Conservation (phyloP, 768 basidiomycete genomes). For the Hygrocybe punicea region DNA sequence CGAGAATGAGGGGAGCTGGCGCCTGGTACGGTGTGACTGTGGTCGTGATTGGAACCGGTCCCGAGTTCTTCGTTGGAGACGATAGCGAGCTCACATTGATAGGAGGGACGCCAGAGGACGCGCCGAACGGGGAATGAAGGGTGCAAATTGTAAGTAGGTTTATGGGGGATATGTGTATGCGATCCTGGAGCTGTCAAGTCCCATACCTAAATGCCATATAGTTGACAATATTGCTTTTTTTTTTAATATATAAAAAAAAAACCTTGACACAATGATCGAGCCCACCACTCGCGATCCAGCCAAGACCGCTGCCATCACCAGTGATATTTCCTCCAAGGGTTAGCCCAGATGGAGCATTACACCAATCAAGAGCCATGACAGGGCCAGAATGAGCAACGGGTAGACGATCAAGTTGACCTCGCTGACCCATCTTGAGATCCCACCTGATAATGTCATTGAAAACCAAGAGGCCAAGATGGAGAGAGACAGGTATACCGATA, state of each 20-base stretch:
- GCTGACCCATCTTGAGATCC: slow-evolving; percentile 77
- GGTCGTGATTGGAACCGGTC: slow-evolving; percentile 28
- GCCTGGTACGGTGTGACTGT: not conserved
- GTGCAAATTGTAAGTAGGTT: slow-evolving; percentile 68
- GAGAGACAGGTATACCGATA: slow-evolving; percentile 46
- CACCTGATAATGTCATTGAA: slow-evolving; percentile 45
- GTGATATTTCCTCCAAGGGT: not conserved
- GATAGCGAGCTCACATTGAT: slow-evolving; percentile 71
- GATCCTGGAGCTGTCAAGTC: slow-evolving; percentile 51
- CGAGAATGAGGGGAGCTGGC: not conserved
- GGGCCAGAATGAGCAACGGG: slow-evolving; percentile 71
- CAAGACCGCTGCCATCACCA: slow-evolving; percentile 38
- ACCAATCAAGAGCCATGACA: slow-evolving; percentile 75
- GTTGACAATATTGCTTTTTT: not conserved
- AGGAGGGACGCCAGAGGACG: slow-evolving; percentile 72
- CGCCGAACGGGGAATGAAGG: slow-evolving; percentile 72
- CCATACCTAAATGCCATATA: slow-evolving; percentile 56
- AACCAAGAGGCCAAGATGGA: not conserved
- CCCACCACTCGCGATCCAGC: slow-evolving; percentile 79
- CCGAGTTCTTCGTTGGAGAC: slow-evolving; percentile 61
- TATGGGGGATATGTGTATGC: slow-evolving; percentile 52
- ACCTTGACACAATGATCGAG: slow-evolving; percentile 79
- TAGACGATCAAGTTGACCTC: slow-evolving; percentile 67
- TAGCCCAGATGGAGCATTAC: slow-evolving; percentile 25
- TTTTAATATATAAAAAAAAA: slow-evolving; percentile 9